Evolutionary conservation across 345 rosid species (phyloP), one percentile per base, ranked within the genome.

Genomic region (Combretum micranthum): DNA sequence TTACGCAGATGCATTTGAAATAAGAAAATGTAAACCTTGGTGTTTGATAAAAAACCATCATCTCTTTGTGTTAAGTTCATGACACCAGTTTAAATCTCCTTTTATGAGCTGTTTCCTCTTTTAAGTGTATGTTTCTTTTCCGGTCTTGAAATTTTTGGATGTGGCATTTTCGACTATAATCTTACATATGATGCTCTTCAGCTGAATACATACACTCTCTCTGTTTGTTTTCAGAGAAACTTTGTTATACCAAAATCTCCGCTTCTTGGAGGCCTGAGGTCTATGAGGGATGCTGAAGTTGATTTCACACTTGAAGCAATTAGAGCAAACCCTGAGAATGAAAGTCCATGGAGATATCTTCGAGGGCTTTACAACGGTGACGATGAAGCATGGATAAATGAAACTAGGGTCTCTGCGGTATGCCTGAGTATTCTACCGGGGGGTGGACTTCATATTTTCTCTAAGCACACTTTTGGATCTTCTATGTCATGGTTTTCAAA

Each of bases 301-400:
- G 77, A 66, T 55, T 92, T 75, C 71, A 72, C 89, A 20, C 53
- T 77, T 19, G 69, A 83, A 55, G 87, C 94, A 57, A 83, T 92
- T 53, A 13, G 76, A 47, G 50, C 59, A 6, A 66, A 72, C 62
- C 91, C 96, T 0, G 85, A 75, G 51, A 93, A 93, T 14, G 97
- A 89, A 77, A 83, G 97, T 64, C 83, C 94, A 11, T 89, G 97
- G 96, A 73, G 96, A 57, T 93, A 87, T 83, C 86, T 82, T 21
- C 76, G 79, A 45, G 91, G 94, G 39, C 96, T 89, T 56, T 89
- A 86, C 84, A 82, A 76, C 55, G 88, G 64, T 11, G 73, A 83
- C 49, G 53, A 54, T 12, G 55, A 70, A 32, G 73, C 73, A 20
- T 81, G 74, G 89, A 64, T 82, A 55, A 75, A 68, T 44, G 83